A percentile compares a stretch with the other conserved stretches of the same genome.
Conservation (phyloP, 139 green algal genomes). For the Zygnema cylindricum region DNA sequence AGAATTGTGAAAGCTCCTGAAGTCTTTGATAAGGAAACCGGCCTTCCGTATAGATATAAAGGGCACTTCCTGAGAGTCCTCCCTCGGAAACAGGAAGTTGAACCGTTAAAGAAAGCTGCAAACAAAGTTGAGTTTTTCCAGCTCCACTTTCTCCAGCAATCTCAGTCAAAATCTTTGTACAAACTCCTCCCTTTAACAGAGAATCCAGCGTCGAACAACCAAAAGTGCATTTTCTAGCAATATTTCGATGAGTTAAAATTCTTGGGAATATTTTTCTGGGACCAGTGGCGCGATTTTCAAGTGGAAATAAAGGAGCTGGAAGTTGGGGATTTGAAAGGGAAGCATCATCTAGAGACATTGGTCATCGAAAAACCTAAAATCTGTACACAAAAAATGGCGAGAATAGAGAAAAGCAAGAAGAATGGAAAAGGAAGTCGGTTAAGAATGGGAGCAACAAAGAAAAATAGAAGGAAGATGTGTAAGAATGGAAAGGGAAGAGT, state of each 20-base stretch:
- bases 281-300: background rate
- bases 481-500: no score
- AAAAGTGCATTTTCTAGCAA: constrained; percentile 23
- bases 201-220: constrained; percentile 36
- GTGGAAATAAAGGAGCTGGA: background rate
- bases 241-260: background rate
- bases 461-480: no score
- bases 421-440: no score
- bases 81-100: constrained; percentile 12
- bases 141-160: constrained; percentile 68
- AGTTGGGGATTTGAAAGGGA: no score
- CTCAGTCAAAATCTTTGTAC: constrained; percentile 24
- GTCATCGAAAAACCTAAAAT: no score
- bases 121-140: constrained; percentile 73
- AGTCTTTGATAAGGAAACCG: constrained; percentile 38
- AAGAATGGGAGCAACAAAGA: no score
- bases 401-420: no score
- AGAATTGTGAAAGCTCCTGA: constrained; percentile 2
- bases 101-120: constrained; percentile 69
- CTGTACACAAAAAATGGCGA: no score
- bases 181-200: constrained; percentile 37
- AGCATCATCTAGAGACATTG: no score
- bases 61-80: constrained; percentile 55
- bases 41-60: constrained; percentile 78
- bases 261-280: background rate